Evolutionary conservation across 208 protist species (phyloP), one percentile per base, ranked within the genome.

Genomic region (Crithidia expoeki): DNA sequence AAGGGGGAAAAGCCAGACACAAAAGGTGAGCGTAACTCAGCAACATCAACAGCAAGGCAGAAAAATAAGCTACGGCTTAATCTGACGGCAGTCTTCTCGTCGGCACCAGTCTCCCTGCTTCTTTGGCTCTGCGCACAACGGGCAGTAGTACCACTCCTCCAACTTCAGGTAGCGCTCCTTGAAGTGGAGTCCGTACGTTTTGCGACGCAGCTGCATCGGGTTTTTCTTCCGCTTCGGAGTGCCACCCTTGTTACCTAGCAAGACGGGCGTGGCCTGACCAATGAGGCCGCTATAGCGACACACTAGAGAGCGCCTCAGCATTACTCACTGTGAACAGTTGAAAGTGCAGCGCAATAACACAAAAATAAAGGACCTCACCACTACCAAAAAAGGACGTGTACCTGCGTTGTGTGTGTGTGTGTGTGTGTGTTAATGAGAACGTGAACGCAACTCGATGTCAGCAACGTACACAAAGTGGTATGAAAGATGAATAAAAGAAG

Each of bases 91-190:
- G 44, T 95, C 90, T 72, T 97, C 93, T 2, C 90, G 86, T 3
- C 93, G 80, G 64, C 93, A 97, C 88, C 89, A 95, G 72, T 97
- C 88, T 0, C 90, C 93, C 59, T 92, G 89, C 67, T 88, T 86
- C 71, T 97, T 97, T 14, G 93, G 93, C 69, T 97, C 93, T 1
- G 90, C 93, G 66, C 93, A 97, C 21, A 97, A 70, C 11, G 93
- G 93, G 75, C 93, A 97, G 83, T 90, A 95, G 79, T 97, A 97
- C 90, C 93, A 97, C 72, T 94, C 87, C 74, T 95, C 84, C 44
- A 94, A 21, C 70, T 93, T 92, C 17, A 95, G 67, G 52, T 95
- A 94, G 40, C 81, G 84, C 70, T 95, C 89, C 68, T 97, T 97
- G 72, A 97, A 97, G 86, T 95, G 90, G 12, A 97, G 53, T 12